A percentile compares a stretch with the other conserved stretches of the same genome.
Evolutionary conservation across 192 early-diverging fungal genomes (phyloP).

Genomic region (Phycomyces blakesleeanus): DNA sequence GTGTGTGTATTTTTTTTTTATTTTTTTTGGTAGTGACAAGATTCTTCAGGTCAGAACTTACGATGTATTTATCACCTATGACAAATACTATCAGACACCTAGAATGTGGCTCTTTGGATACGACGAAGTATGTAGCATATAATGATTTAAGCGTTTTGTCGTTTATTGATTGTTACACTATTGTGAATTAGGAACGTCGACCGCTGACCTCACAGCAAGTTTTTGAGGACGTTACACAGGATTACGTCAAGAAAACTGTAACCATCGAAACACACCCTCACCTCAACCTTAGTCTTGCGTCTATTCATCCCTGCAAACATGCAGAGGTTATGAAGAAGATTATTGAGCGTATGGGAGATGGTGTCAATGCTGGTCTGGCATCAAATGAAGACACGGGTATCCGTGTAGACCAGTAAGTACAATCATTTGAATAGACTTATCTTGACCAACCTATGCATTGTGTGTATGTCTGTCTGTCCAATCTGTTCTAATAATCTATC

Average conservation of each 20-base stretch:
- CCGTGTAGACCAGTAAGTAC: conserved; percentile 84
- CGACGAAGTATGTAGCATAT: conserved; percentile 68
- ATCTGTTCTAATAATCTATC: too few relatives aligned
- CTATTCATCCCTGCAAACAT: conserved; percentile 98
- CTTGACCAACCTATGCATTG: too few relatives aligned
- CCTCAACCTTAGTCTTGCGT: conserved; percentile 78
- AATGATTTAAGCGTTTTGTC: conserved; percentile 24
- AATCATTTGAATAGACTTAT: too few relatives aligned
- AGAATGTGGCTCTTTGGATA: conserved; percentile 97
- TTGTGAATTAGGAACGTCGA: conserved; percentile 51
- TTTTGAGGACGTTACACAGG: conserved; percentile 97
- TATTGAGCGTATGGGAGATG: conserved; percentile 75
- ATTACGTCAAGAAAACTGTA: conserved; percentile 98
- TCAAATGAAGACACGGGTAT: conserved; percentile 58
- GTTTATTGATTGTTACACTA: not conserved
- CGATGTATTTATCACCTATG: conserved; percentile 99
- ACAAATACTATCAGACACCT: conserved; percentile 99
- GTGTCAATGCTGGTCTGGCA: conserved; percentile 27
- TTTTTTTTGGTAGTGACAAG: conserved; percentile 55
- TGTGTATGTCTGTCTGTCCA: too few relatives aligned
- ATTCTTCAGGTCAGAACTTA: conserved; percentile 91
- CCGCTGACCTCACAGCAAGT: conserved; percentile 89
- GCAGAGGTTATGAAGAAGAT: conserved; percentile 97
- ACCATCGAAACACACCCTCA: conserved; percentile 98
- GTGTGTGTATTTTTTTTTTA: not conserved